Conservation (phyloP, 768 basidiomycete genomes). For the Bullera alba region DNA sequence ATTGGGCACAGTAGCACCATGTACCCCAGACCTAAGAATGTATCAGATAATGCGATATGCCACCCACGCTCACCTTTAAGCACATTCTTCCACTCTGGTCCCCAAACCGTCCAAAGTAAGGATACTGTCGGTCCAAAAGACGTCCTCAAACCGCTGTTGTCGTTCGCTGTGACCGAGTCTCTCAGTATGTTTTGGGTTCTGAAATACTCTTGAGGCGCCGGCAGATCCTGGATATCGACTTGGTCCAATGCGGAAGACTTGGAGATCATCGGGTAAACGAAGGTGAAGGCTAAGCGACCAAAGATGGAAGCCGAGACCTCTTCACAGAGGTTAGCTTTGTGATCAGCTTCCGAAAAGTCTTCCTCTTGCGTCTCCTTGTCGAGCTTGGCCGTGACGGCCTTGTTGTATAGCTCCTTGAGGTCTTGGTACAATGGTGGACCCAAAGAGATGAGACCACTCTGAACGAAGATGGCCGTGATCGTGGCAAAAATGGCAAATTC, state of each 20-base stretch:
- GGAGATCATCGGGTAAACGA: conserved; percentile 15
- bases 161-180: conserved; percentile 5
- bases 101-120: conserved; percentile 19
- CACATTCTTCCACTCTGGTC: conserved; percentile 8
- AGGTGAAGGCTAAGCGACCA: conserved; percentile 8
- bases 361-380: no score
- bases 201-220: conserved; percentile 9
- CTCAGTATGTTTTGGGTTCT: conserved; percentile 18
- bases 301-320: conserved; percentile 12
- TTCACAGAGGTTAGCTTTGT: not conserved
- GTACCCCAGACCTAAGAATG: conserved; percentile 2
- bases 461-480: not conserved
- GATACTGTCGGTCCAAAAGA: conserved; percentile 5
- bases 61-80: conserved; percentile 5
- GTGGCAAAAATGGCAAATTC: conserved; percentile 10
- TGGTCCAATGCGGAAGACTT: conserved; percentile 15
- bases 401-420: conserved; percentile 16
- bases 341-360: not conserved
- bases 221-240: conserved; percentile 28
- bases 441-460: conserved; percentile 8
- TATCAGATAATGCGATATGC: not conserved
- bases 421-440: conserved; percentile 17
- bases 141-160: conserved; percentile 1
- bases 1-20: conserved; percentile 10
- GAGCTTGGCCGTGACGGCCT: conserved; percentile 9